Evolutionary conservation across 2,329 filamentous ascomycete species (phyloP), one percentile per base, ranked within the genome.

Genomic region (Neonectria faginata): DNA sequence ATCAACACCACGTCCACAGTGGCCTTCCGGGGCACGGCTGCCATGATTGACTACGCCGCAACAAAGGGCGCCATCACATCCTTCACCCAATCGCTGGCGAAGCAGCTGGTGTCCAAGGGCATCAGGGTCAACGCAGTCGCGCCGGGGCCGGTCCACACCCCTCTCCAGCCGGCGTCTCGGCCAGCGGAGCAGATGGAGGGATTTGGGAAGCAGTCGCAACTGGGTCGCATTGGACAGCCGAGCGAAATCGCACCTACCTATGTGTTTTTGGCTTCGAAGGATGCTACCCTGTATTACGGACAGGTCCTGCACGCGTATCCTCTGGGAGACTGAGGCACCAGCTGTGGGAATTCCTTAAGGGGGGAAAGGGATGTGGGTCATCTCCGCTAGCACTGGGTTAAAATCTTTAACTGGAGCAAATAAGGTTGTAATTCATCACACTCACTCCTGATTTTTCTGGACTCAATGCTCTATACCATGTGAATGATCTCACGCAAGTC

Each of bases 21-120:
- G n/a, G 81, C 83, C 1, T 88, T 87, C 75, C 80, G 84, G 60
- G 86, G 86, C 1, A 85, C 83, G 3, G 66, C 75, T 0, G 64
- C 73, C 18, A 82, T 87, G 78, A 74, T 88, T 2, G 87, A 89
- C 72, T 89, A 88, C 68, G 79, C 83, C 3, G 77, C 85, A 1
- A 88, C 85, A 6, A 89, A 89, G 70, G 86, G 85, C 7, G 86
- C 86, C 25, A 87, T 89, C 60, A 80, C 83, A 2, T 82, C 83
- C 0, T 88, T 89, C 67, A 88, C 86, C 0, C 78, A 82, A 12
- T 79, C 84, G 5, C 75, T 89, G 41, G 81, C 85, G 0, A 80
- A 84, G 65, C 83, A 88, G 60, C 76, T 88, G 4, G 78, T 83
- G n/a, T 78, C 82, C 1, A 86, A 84, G 69, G 87, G 86, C 2